Conservation (phyloP, 2,329 filamentous ascomycete genomes). For the Colletotrichum trifolii region DNA sequence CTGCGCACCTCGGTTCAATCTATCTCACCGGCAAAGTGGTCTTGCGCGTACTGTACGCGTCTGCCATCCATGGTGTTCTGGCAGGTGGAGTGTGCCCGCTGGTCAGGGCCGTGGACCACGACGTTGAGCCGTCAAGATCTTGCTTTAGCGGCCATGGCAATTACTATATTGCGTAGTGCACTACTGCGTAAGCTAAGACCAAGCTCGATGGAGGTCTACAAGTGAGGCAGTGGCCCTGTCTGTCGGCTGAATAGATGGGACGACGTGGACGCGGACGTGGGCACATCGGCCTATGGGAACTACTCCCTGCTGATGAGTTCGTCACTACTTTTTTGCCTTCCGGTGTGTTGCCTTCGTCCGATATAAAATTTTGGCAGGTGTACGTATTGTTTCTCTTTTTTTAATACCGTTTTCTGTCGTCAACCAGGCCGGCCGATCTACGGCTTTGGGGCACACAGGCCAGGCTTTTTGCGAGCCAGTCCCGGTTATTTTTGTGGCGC, state of each 20-base stretch:
- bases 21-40: too few species aligned
- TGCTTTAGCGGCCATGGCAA: too few species aligned
- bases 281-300: conserved; percentile 17
- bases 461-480: conserved; percentile 21
- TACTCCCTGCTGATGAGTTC: conserved; percentile 14
- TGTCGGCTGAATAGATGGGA: conserved; percentile 3
- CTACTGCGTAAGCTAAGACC: too few species aligned
- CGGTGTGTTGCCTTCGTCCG: not conserved
- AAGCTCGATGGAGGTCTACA: not conserved
- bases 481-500: conserved; percentile 27
- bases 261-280: not conserved
- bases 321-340: conserved; percentile 23
- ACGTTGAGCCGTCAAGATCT: too few species aligned
- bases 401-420: not conserved
- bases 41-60: too few species aligned
- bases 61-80: too few species aligned
- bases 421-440: conserved; percentile 18
- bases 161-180: too few species aligned
- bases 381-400: not conserved
- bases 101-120: too few species aligned
- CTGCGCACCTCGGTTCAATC: too few species aligned
- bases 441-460: conserved; percentile 4
- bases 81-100: too few species aligned
- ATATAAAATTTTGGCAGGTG: too few species aligned
- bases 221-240: too few species aligned